Evolutionary conservation across 2,329 filamentous ascomycete species (phyloP).

Genomic region (Amauroascus verrucosus): DNA sequence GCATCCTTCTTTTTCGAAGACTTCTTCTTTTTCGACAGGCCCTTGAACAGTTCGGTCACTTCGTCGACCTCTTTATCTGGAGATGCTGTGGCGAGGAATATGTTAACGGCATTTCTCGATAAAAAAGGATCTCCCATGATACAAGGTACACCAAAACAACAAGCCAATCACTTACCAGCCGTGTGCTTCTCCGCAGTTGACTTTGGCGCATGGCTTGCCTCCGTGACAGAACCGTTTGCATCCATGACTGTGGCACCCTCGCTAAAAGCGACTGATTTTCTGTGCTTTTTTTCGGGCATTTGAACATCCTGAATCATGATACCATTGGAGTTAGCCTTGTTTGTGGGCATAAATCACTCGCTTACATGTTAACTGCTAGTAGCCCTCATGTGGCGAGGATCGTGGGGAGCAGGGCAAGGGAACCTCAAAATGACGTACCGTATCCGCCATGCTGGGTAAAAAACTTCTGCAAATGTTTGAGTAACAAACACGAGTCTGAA

Average conservation of each 20-base stretch:
- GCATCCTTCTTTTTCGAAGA: constrained; percentile 50
- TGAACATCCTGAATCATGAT: constrained; percentile 30
- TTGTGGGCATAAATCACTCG: neutral
- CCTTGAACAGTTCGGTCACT: constrained; percentile 57
- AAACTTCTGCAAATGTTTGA: neutral
- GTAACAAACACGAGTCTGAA: neutral
- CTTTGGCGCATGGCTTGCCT: constrained; percentile 61
- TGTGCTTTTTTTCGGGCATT: constrained; percentile 46
- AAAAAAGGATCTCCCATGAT: neutral
- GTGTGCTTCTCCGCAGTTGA: constrained; percentile 72
- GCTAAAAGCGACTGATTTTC: constrained; percentile 91
- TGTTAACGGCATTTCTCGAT: constrained; percentile 32
- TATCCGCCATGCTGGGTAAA: constrained; percentile 31
- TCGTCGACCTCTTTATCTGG: constrained; percentile 52
- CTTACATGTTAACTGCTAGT: neutral
- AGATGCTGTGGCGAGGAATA: constrained; percentile 40
- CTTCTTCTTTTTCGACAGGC: constrained; percentile 67
- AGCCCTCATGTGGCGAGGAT: constrained; percentile 16
- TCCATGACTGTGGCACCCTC: constrained; percentile 81
- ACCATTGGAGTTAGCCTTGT: constrained; percentile 20
- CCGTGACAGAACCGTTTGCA: constrained; percentile 74
- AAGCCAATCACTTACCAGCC: constrained; percentile 44
- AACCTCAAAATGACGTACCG: constrained; percentile 37
- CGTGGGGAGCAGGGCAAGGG: constrained; percentile 23
- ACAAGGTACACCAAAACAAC: neutral